Percentiles rank a stretch among this genome's conserved stretches.
phyloP scores from a whole-genome alignment of 202 grass and related monocot species.

The Carex arenaria region DNA sequence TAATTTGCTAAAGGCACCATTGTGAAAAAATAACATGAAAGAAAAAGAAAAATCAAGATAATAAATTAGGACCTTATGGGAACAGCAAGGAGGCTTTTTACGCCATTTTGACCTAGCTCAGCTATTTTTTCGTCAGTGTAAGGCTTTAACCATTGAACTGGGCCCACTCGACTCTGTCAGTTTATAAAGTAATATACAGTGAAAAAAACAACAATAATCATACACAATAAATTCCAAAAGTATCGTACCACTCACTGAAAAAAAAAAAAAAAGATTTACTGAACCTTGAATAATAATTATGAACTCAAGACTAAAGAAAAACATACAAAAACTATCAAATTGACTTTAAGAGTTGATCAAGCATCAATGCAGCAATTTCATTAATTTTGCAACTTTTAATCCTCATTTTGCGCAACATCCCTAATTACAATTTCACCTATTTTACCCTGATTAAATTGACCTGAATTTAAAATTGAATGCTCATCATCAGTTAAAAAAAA shows the following conservation, averaged over 20 bases:
- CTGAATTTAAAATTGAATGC: not conserved
- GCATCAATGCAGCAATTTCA: not conserved
- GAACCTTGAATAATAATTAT: not conserved
- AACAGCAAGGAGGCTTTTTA: constrained; percentile 86
- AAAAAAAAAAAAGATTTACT: not conserved
- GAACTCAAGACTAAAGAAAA: not conserved
- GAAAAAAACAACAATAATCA: not conserved
- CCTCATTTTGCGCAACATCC: not conserved
- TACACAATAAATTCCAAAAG: not conserved
- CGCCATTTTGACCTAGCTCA: constrained; percentile 76
- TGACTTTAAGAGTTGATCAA: not conserved
- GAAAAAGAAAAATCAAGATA: constrained; percentile 10
- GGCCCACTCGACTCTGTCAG: constrained; percentile 81
- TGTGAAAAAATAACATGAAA: not conserved
- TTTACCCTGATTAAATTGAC: not conserved
- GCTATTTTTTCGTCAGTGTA: constrained; percentile 89
- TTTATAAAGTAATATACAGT: not conserved
- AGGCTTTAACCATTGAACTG: constrained; percentile 92
- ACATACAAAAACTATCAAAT: too few relatives aligned
- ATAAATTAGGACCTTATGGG: constrained; percentile 64
- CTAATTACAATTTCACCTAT: not conserved
- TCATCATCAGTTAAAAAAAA: not conserved
- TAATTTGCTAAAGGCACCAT: not conserved
- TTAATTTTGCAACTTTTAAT: not conserved
- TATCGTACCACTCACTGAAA: not conserved